Percentiles rank a stretch among this genome's conserved stretches.
Evolutionary conservation across 345 rosid species (phyloP).

Genomic region (Linum usitatissimum): DNA sequence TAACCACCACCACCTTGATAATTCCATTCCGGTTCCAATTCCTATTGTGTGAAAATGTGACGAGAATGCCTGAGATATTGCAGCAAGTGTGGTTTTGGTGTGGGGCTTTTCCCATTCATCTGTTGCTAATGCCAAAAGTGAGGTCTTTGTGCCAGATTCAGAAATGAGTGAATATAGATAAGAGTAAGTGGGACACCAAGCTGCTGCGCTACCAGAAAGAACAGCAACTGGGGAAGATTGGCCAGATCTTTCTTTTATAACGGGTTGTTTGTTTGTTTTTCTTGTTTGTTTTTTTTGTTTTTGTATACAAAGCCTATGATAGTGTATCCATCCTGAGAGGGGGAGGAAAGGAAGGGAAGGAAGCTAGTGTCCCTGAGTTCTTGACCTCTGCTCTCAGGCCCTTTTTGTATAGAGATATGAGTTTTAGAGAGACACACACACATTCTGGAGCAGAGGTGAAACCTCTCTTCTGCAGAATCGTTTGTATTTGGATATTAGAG

Average conservation of each 20-base stretch:
- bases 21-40: conserved; percentile 35
- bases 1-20: conserved; percentile 27
- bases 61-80: conserved; percentile 1
- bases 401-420: conserved; percentile 25
- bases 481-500: not conserved
- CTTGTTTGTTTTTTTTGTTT: not conserved
- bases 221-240: conserved; percentile 10
- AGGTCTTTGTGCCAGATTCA: conserved; percentile 16
- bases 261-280: not conserved
- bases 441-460: conserved; percentile 21
- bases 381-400: not conserved
- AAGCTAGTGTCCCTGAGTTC: not conserved
- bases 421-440: conserved; percentile 18
- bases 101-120: conserved; percentile 8
- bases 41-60: conserved; percentile 31
- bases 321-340: conserved; percentile 2
- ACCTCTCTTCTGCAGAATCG: conserved; percentile 9
- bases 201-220: conserved; percentile 1
- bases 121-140: conserved; percentile 1
- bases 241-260: not conserved
- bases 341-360: not conserved
- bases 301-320: not conserved
- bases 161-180: conserved; percentile 5
- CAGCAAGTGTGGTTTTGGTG: conserved; percentile 10
- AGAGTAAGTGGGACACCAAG: not conserved